Conservation (phyloP, 2,329 filamentous ascomycete species). For the Gliomastix tumulicola region DNA sequence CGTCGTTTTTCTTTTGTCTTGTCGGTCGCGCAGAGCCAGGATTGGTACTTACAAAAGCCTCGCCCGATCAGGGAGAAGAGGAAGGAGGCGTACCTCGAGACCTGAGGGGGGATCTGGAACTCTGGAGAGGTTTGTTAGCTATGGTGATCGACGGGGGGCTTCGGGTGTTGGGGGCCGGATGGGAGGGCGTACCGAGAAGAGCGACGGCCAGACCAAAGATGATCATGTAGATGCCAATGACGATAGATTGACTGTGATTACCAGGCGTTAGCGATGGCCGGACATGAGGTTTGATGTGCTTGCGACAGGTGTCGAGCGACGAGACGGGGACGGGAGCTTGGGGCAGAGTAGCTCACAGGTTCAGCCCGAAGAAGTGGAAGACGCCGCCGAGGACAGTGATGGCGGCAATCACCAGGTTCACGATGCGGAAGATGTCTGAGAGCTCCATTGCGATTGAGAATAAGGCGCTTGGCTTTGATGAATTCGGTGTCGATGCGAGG, state of each 20-base stretch:
- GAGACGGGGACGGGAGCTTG: too few species aligned
- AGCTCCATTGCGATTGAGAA: constrained; percentile 78
- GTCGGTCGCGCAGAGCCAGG: too few species aligned
- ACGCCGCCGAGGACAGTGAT: constrained; percentile 84
- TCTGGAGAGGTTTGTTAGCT: constrained; percentile 41
- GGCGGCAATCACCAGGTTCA: constrained; percentile 83
- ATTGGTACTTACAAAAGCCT: constrained; percentile 88
- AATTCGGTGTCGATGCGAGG: too few species aligned
- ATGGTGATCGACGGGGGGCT: too few species aligned
- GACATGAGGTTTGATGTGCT: too few species aligned
- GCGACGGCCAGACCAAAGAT: constrained; percentile 78
- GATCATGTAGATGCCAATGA: constrained; percentile 83
- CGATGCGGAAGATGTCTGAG: constrained; percentile 87
- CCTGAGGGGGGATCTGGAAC: constrained; percentile 90
- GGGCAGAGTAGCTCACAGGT: constrained; percentile 51
- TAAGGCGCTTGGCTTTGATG: too few species aligned
- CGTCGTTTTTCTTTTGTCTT: too few species aligned
- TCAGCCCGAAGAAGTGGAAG: constrained; percentile 58
- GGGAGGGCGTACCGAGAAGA: constrained; percentile 51
- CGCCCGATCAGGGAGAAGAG: constrained; percentile 96
- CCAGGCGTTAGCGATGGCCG: too few species aligned
- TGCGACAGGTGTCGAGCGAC: too few species aligned
- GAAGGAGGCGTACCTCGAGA: constrained; percentile 92
- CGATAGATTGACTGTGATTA: too few species aligned
- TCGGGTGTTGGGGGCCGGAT: too few species aligned